A percentile compares a stretch with the other conserved stretches of the same genome.
Evolutionary conservation across 352 stramenopile genomes (phyloP).

Genomic region (Pythium chondricola): DNA sequence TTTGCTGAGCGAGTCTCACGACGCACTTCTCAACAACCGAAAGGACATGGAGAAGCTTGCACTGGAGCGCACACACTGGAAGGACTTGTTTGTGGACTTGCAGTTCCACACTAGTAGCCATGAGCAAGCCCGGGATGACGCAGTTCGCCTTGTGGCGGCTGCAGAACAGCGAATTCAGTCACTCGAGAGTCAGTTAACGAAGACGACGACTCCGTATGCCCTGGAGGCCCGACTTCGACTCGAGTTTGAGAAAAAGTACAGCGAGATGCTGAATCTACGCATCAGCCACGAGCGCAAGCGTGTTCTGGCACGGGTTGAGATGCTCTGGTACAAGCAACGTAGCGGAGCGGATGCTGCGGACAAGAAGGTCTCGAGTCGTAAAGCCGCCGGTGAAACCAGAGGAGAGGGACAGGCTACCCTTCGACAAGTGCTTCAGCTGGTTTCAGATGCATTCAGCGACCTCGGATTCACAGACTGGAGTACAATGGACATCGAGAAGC

Average conservation of each 20-base stretch:
- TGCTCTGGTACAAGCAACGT: conserved; percentile 23
- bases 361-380: neutral
- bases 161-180: conserved; percentile 19
- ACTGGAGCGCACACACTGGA: conserved; percentile 29
- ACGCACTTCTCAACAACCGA: conserved; percentile 29
- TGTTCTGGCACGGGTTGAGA: conserved; percentile 43
- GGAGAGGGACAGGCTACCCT: no score
- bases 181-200: neutral
- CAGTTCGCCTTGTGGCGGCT: conserved; percentile 24
- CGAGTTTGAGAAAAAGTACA: conserved; percentile 46
- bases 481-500: conserved; percentile 38
- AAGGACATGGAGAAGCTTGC: conserved; percentile 23
- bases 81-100: conserved; percentile 34
- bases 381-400: no score
- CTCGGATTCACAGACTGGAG: conserved; percentile 41
- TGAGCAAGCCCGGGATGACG: conserved; percentile 28
- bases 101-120: conserved; percentile 30
- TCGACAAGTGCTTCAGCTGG: conserved; percentile 21
- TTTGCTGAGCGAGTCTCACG: conserved; percentile 43
- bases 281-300: conserved; percentile 50
- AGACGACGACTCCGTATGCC: neutral
- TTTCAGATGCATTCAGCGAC: conserved; percentile 38
- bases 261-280: conserved; percentile 45
- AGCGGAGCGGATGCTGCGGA: neutral
- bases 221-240: conserved; percentile 23